A percentile compares a stretch with the other conserved stretches of the same genome.
phyloP scores from a whole-genome alignment of 163 green algal species.

The Botryococcus braunii region DNA sequence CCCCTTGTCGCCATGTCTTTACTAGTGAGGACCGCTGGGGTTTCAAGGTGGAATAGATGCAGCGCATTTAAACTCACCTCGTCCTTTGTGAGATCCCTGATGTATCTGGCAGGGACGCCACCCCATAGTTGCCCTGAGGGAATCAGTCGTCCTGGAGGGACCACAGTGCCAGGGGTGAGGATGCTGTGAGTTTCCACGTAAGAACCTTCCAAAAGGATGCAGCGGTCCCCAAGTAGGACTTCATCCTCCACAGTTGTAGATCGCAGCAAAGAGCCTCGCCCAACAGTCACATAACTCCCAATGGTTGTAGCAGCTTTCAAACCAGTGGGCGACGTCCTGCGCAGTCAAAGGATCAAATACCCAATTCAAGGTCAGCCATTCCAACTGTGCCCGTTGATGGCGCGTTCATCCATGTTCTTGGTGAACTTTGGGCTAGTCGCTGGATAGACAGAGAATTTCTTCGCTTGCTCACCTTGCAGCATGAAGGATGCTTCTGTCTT shows the following conservation, averaged over 20 bases:
- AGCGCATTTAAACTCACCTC: conserved; percentile 37
- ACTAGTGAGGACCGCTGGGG: not conserved
- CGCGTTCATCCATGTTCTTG: too few species aligned
- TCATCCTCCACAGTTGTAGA: conserved; percentile 74
- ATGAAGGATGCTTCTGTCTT: conserved; percentile 82
- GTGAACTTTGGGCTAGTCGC: too few species aligned
- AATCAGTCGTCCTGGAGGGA: conserved; percentile 71
- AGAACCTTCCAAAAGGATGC: conserved; percentile 72
- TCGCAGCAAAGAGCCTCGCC: conserved; percentile 71
- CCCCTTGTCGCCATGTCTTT: not conserved
- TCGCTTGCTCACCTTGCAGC: conserved; percentile 83
- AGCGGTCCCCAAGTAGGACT: conserved; percentile 69
- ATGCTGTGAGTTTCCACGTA: conserved; percentile 71
- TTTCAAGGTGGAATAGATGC: too few species aligned
- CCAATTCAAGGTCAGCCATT: too few species aligned
- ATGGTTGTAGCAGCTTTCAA: conserved; percentile 78
- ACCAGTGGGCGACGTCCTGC: conserved; percentile 77
- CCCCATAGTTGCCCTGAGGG: conserved; percentile 80
- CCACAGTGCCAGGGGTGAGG: conserved; percentile 69
- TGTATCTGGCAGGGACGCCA: conserved; percentile 71
- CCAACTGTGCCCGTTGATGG: too few species aligned
- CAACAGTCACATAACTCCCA: conserved; percentile 82
- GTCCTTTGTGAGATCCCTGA: conserved; percentile 74
- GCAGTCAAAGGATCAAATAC: too few species aligned
- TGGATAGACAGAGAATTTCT: too few species aligned